phyloP scores from a whole-genome alignment of 768 basidiomycete species.

The Boletus reticuloceps region DNA sequence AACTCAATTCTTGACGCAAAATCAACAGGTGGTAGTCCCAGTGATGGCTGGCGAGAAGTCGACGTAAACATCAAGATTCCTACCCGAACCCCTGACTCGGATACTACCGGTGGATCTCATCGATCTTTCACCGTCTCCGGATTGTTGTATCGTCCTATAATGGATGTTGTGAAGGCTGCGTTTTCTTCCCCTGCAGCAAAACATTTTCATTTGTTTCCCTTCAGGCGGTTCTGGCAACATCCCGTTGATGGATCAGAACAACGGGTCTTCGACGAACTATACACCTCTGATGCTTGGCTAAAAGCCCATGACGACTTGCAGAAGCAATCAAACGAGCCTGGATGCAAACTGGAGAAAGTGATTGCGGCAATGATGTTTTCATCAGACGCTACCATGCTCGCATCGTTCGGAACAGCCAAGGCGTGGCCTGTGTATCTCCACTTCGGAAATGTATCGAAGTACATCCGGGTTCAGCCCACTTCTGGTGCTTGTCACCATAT shows the following conservation, averaged over 20 bases:
- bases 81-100: neutral
- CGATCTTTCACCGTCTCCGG: neutral
- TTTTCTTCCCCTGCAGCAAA: neutral
- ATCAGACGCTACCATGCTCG: neutral
- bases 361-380: neutral
- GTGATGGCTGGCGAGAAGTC: neutral
- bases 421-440: neutral
- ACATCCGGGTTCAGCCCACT: neutral
- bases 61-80: neutral
- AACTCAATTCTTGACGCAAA: neutral
- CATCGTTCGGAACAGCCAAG: neutral
- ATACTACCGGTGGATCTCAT: neutral
- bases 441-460: neutral
- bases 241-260: neutral
- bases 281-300: neutral
- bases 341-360: neutral
- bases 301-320: neutral
- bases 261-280: neutral
- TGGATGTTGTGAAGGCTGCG: neutral
- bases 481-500: neutral
- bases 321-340: neutral
- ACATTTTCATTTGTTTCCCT: neutral
- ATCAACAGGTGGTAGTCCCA: neutral
- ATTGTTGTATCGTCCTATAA: neutral
- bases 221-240: neutral